Base-by-base conservation (phyloP, 2,329 filamentous ascomycete genomes). In the Emmonsiellopsis sp. region DNA sequence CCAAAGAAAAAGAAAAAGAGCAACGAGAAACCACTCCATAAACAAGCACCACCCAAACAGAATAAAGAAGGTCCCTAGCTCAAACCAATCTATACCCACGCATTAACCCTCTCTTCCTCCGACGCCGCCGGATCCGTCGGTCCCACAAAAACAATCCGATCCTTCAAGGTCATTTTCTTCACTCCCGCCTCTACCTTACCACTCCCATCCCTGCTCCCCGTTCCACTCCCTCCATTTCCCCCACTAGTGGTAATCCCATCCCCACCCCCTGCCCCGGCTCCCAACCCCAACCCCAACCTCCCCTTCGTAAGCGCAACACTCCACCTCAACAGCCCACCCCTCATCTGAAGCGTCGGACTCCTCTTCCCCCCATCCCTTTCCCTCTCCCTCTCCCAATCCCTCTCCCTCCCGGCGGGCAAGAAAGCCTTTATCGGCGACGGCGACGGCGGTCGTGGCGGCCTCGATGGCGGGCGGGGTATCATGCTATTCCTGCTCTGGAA, bases 21-120 rank as follows among this genome's bases (percentile, higher is more conserved):
- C 17, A 17, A 17, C 17, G 17, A 17, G 17, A 17, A 0, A 17
- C 17, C 17, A 17, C 17, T 17, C 17, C 17, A 88, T 88, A 33
- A 10, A 45, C 5, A 36, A 8, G 37, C 31, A 47, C 45, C 17
- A 17, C 17, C 17, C 17, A 17, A 17, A 17, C 17, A 17, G 17
- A 17, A 17, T 17, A 17, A 17, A 17, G 17, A 17, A 17, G 17
- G 17, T 17, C 17, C 17, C 17, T 17, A 17, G 2, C 17, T 17
- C 17, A 17, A 36, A 8, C 9, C 44, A 10, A 11, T 9, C 37
- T 33, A 48, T 5, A 48, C 45, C 45, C 45, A 37, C 33, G 14
- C 45, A 48, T 11, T 17, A 10, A 14, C 27, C 27, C 32, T 48
- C 14, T 48, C 45, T 5, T 36, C 44, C 8, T n/a, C 44, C 11